phyloP scores from a whole-genome alignment of 768 basidiomycete genomes.

The Arthromyces matolae region DNA sequence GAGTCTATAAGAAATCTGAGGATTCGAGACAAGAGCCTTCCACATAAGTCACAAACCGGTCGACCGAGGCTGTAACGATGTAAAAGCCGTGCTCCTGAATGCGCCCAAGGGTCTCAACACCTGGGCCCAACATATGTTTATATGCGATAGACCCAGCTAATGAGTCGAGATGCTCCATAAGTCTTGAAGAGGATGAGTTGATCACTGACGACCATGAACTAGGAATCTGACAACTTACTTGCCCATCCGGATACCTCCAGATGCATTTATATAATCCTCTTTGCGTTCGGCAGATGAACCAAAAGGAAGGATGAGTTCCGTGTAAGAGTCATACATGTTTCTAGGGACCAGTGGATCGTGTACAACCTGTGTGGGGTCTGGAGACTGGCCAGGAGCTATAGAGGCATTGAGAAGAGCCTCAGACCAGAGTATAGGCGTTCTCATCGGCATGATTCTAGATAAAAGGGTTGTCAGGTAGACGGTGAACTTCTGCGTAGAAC shows the following conservation, averaged over 20 bases:
- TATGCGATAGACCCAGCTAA: slow-evolving; percentile 84
- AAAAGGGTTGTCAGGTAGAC: neutral
- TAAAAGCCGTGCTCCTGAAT: slow-evolving; percentile 69
- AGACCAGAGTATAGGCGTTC: slow-evolving; percentile 53
- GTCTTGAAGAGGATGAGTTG: slow-evolving; percentile 27
- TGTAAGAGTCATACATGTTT: slow-evolving; percentile 70
- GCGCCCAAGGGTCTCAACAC: slow-evolving; percentile 48
- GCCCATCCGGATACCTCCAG: slow-evolving; percentile 67
- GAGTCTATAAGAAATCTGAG: slow-evolving; percentile 35
- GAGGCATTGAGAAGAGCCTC: slow-evolving; percentile 49
- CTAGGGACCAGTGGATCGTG: slow-evolving; percentile 38
- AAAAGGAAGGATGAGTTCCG: slow-evolving; percentile 63
- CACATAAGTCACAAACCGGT: slow-evolving; percentile 43
- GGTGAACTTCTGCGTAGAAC: neutral
- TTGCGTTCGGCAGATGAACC: slow-evolving; percentile 52
- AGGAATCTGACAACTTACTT: slow-evolving; percentile 36
- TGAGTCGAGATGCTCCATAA: slow-evolving; percentile 81
- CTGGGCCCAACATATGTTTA: slow-evolving; percentile 74
- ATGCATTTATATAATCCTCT: slow-evolving; percentile 69
- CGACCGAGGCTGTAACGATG: slow-evolving; percentile 80
- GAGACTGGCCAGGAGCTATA: slow-evolving; percentile 13
- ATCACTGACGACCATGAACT: neutral
- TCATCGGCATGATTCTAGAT: slow-evolving; percentile 57
- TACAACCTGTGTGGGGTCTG: slow-evolving; percentile 10
- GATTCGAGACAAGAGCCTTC: neutral